A percentile compares a stretch with the other conserved stretches of the same genome.
Evolutionary conservation across 2,329 filamentous ascomycete genomes (phyloP).

Genomic region (Fusarium tupiense): DNA sequence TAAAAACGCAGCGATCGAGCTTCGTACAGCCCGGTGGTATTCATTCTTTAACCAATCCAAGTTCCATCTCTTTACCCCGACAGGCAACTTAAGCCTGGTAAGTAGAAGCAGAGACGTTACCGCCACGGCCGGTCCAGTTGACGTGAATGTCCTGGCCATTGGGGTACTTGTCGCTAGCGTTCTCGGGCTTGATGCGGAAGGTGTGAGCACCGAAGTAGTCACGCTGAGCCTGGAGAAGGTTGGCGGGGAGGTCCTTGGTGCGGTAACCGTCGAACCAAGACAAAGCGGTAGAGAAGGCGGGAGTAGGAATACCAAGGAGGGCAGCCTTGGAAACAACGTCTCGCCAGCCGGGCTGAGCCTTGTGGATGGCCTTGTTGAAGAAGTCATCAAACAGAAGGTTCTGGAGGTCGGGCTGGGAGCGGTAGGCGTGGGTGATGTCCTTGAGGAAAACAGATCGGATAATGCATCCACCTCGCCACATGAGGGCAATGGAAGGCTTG

Average conservation of each 20-base stretch:
- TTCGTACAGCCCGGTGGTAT: constrained; percentile 34
- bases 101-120: constrained; percentile 95
- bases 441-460: constrained; percentile 99
- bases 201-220: constrained; percentile 99
- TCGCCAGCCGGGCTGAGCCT: constrained; percentile 92
- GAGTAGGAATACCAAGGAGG: constrained; percentile 93
- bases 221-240: constrained; percentile 97
- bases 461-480: constrained; percentile 99
- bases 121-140: constrained; percentile 99
- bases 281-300: constrained; percentile 95
- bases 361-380: constrained; percentile 99
- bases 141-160: constrained; percentile 92
- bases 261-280: constrained; percentile 99
- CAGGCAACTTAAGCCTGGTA: constrained; percentile 82
- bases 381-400: constrained; percentile 99
- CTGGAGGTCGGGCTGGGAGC: constrained; percentile 91
- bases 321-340: constrained; percentile 91
- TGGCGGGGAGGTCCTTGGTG: constrained; percentile 95
- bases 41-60: constrained; percentile 24
- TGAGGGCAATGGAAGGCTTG: constrained; percentile 99
- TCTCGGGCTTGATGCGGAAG: constrained; percentile 87
- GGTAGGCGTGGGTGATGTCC: constrained; percentile 98
- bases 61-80: constrained; percentile 18
- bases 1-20: constrained; percentile 35
- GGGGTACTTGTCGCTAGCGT: constrained; percentile 80